These are phyloP conservation scores for Lyophyllum decastes DNA, from an alignment of 768 basidiomycete species.

Conservation along the genomic window DNA sequence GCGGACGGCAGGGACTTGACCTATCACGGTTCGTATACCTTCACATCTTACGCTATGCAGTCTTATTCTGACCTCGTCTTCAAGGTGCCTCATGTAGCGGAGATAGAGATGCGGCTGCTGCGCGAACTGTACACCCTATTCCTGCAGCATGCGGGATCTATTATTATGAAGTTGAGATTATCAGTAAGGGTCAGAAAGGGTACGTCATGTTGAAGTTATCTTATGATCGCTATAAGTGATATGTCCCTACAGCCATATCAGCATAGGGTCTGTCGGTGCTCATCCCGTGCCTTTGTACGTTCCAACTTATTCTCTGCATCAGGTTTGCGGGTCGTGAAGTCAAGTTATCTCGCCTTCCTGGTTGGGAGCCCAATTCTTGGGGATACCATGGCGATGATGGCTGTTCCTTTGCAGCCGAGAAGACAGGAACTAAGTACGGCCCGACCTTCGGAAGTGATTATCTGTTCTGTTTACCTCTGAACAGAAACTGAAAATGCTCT, in stretches of 20 bases:
- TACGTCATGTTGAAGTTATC: constrained; percentile 31
- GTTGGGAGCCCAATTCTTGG: constrained; percentile 86
- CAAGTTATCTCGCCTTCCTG: constrained; percentile 75
- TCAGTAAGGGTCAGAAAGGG: constrained; percentile 83
- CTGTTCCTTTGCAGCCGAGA: constrained; percentile 71
- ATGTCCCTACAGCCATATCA: constrained; percentile 60
- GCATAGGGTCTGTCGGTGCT: constrained; percentile 63
- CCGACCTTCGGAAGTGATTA: constrained; percentile 78
- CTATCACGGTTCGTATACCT: constrained; percentile 55
- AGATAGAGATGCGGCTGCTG: constrained; percentile 84
- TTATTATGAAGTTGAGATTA: constrained; percentile 90
- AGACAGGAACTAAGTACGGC: constrained; percentile 72
- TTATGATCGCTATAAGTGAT: constrained; percentile 10
- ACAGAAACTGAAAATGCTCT: constrained; percentile 8
- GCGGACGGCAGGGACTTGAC: constrained; percentile 73
- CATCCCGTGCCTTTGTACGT: not conserved
- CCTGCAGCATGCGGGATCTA: constrained; percentile 89
- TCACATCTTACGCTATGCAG: not conserved
- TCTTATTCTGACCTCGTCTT: constrained; percentile 3
- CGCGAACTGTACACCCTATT: constrained; percentile 74
- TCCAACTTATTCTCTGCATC: constrained; percentile 1
- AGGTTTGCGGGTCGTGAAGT: constrained; percentile 72
- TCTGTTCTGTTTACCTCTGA: not conserved
- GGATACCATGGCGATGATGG: constrained; percentile 95
- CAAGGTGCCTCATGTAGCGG: constrained; percentile 54